These are phyloP conservation scores for Neofusicoccum ribis DNA, from an alignment of 2,329 filamentous ascomycete species.

Conservation along the genomic window DNA sequence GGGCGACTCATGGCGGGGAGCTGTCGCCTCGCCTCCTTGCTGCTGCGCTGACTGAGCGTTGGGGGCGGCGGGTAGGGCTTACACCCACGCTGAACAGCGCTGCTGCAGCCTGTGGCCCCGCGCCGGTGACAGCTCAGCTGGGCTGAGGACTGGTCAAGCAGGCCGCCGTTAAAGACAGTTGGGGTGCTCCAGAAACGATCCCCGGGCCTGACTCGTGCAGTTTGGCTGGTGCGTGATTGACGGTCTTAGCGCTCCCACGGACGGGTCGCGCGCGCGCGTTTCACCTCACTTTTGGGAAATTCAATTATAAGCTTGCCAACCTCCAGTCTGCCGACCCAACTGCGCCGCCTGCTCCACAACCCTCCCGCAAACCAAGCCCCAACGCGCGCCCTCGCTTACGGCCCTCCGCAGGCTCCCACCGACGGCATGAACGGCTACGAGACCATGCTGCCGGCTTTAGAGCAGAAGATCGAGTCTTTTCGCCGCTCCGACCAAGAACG, in stretches of 20 bases:
- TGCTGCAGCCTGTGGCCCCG: background rate
- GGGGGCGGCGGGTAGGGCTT: conserved; percentile 2
- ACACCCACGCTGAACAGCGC: background rate
- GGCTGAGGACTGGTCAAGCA: no score
- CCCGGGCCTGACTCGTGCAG: background rate
- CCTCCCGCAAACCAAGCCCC: background rate
- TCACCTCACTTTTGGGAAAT: conserved; percentile 11
- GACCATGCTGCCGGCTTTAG: conserved; percentile 1
- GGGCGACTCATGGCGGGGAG: background rate
- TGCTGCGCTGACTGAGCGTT: background rate
- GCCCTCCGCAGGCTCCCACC: background rate
- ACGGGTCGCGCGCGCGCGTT: conserved; percentile 6
- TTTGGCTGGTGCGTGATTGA: conserved; percentile 5
- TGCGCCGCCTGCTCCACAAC: background rate
- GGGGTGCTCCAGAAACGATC: background rate
- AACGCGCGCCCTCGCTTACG: background rate
- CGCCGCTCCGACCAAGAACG: conserved; percentile 38
- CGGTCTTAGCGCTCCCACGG: conserved; percentile 13
- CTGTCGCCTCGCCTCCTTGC: background rate
- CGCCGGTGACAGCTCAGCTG: conserved; percentile 11
- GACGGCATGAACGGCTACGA: conserved; percentile 19
- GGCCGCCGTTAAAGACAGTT: background rate
- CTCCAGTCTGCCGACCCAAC: background rate
- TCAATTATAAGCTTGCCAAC: conserved; percentile 7
- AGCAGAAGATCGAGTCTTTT: conserved; percentile 34